Evolutionary conservation across 192 early-diverging fungal species (phyloP).

Genomic region (Podila minutissima): DNA sequence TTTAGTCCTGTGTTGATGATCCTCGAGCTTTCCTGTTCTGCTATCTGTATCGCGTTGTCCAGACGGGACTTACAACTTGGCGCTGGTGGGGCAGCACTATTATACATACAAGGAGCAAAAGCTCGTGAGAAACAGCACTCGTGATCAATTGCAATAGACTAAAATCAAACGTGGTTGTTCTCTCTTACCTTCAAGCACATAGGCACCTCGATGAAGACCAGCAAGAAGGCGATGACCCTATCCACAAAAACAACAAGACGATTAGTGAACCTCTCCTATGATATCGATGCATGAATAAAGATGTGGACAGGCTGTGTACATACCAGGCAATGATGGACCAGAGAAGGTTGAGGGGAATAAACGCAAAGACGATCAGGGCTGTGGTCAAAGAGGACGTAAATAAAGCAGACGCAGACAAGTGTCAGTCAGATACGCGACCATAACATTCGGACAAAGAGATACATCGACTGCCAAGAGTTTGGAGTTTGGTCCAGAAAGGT

Average conservation of each 20-base stretch:
- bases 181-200: slow-evolving; percentile 58
- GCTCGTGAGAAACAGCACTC: no score
- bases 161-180: not conserved
- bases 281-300: not conserved
- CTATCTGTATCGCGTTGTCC: not conserved
- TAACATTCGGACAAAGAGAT: no score
- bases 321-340: slow-evolving; percentile 61
- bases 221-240: slow-evolving; percentile 63
- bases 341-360: slow-evolving; percentile 28
- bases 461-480: not conserved
- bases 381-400: not conserved
- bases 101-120: not conserved
- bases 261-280: not conserved
- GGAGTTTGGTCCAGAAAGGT: not conserved
- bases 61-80: slow-evolving; percentile 6
- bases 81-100: slow-evolving; percentile 57
- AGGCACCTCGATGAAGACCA: slow-evolving; percentile 62
- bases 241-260: not conserved
- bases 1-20: not conserved
- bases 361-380: slow-evolving; percentile 55
- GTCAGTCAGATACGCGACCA: not conserved
- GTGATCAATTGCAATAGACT: not conserved
- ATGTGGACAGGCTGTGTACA: not conserved
- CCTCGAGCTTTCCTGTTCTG: not conserved
- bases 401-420: not conserved